Conservation (phyloP, 352 stramenopile genomes). For the Phytophthora colocasiae region DNA sequence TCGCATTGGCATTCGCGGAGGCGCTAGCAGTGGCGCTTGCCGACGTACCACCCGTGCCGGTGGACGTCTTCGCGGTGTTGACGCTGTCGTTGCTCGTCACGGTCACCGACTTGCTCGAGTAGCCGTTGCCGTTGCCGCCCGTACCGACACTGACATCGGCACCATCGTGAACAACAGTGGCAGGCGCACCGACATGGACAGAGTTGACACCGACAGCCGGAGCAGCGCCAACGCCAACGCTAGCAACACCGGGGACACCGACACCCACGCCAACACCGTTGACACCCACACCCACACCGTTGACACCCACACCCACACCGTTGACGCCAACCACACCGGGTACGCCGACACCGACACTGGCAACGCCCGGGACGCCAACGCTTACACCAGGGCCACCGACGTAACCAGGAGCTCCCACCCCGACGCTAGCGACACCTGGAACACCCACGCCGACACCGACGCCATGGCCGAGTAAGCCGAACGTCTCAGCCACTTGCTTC, state of each 20-base stretch:
- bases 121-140: constrained; percentile 1
- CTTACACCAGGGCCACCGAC: neutral
- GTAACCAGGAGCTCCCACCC: neutral
- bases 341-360: neutral
- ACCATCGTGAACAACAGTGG: constrained; percentile 11
- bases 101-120: constrained; percentile 14
- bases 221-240: neutral
- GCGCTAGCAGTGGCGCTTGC: constrained; percentile 8
- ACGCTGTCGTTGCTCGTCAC: constrained; percentile 3
- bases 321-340: constrained; percentile 4
- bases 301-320: constrained; percentile 1
- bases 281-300: neutral
- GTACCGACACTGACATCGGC: constrained; percentile 4
- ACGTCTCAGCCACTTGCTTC: constrained; percentile 6
- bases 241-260: constrained; percentile 1
- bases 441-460: neutral
- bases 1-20: constrained; percentile 4
- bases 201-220: neutral
- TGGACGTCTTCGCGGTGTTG: constrained; percentile 4
- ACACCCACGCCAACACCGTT: neutral
- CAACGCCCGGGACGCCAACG: neutral
- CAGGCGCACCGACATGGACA: neutral
- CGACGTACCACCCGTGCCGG: constrained; percentile 3
- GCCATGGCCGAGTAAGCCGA: constrained; percentile 2
- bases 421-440: constrained; percentile 1